A percentile compares a stretch with the other conserved stretches of the same genome.
Conservation (phyloP, 2,329 filamentous ascomycete species). For the Hymenoscyphus linearis region DNA sequence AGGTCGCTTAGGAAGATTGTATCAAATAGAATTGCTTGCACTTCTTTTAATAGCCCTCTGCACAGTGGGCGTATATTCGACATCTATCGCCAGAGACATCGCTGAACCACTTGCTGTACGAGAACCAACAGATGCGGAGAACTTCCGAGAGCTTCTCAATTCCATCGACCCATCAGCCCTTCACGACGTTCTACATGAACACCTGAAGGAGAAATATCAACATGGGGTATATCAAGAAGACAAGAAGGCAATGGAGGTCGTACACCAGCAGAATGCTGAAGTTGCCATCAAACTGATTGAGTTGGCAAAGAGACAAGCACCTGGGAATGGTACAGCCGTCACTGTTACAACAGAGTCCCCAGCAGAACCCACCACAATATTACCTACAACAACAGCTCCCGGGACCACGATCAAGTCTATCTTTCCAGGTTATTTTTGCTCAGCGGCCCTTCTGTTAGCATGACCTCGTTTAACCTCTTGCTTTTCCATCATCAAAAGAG, state of each 20-base stretch:
- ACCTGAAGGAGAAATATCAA: constrained; percentile 58
- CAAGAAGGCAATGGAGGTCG: constrained; percentile 55
- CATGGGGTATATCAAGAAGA: constrained; percentile 65
- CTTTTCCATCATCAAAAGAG: too few species aligned
- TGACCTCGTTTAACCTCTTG: too few species aligned
- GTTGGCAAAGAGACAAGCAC: constrained; percentile 56
- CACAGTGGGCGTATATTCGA: constrained; percentile 34
- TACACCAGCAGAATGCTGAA: constrained; percentile 55
- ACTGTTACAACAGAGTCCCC: neutral
- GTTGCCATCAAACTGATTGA: constrained; percentile 59
- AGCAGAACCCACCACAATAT: neutral
- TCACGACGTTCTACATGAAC: constrained; percentile 60
- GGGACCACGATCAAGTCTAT: too few species aligned
- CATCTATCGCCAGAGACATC: constrained; percentile 15
- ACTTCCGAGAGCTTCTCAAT: constrained; percentile 50
- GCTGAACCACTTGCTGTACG: constrained; percentile 16
- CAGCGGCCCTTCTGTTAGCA: too few species aligned
- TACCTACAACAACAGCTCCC: neutral
- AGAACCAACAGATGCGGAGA: constrained; percentile 11
- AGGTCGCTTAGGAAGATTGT: too few species aligned
- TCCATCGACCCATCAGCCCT: constrained; percentile 54
- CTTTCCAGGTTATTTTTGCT: too few species aligned
- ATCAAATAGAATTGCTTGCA: too few species aligned
- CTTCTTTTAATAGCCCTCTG: constrained; percentile 31
- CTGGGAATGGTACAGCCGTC: constrained; percentile 17